Evolutionary conservation across 257 asterid genomes (phyloP).

Genomic region (Prunella vulgaris): DNA sequence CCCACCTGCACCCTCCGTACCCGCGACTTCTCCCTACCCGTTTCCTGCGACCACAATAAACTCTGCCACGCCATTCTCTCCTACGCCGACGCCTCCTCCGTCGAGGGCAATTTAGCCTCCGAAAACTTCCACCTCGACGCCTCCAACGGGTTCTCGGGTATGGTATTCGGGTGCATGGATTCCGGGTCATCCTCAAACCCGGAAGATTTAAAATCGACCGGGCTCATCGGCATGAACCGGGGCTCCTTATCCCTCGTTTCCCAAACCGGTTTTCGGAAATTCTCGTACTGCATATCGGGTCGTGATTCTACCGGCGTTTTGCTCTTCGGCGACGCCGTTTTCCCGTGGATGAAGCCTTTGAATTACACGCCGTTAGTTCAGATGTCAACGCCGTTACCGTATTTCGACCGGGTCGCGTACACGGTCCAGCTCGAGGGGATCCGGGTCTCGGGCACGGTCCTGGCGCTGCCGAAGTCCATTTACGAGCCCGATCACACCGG

Average conservation of each 20-base stretch:
- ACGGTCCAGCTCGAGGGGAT: slow-evolving; percentile 70
- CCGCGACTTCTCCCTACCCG: slow-evolving; percentile 59
- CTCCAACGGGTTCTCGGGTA: slow-evolving; percentile 22
- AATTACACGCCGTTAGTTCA: slow-evolving; percentile 62
- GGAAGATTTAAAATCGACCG: slow-evolving; percentile 53
- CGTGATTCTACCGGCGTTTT: slow-evolving; percentile 57
- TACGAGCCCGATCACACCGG: slow-evolving; percentile 76
- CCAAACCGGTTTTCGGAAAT: slow-evolving; percentile 51
- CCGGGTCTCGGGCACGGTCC: slow-evolving; percentile 39
- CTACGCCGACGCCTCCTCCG: slow-evolving; percentile 78
- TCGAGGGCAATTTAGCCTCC: slow-evolving; percentile 64
- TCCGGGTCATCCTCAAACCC: slow-evolving; percentile 51
- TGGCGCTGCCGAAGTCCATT: slow-evolving; percentile 45
- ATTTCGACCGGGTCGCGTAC: slow-evolving; percentile 68
- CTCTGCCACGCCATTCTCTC: slow-evolving; percentile 69
- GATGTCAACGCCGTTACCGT: slow-evolving; percentile 55
- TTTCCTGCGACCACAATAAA: slow-evolving; percentile 54
- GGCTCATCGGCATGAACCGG: slow-evolving; percentile 72
- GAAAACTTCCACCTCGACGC: slow-evolving; percentile 38
- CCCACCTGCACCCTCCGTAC: slow-evolving; percentile 58
- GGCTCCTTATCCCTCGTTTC: slow-evolving; percentile 68
- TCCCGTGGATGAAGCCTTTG: slow-evolving; percentile 46
- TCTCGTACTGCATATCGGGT: slow-evolving; percentile 78
- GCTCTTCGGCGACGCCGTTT: slow-evolving; percentile 48
- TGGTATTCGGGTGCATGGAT: slow-evolving; percentile 84